These are phyloP conservation scores for Bipolaris sorokiniana DNA, from an alignment of 2,329 filamentous ascomycete genomes.

Conservation along the genomic window DNA sequence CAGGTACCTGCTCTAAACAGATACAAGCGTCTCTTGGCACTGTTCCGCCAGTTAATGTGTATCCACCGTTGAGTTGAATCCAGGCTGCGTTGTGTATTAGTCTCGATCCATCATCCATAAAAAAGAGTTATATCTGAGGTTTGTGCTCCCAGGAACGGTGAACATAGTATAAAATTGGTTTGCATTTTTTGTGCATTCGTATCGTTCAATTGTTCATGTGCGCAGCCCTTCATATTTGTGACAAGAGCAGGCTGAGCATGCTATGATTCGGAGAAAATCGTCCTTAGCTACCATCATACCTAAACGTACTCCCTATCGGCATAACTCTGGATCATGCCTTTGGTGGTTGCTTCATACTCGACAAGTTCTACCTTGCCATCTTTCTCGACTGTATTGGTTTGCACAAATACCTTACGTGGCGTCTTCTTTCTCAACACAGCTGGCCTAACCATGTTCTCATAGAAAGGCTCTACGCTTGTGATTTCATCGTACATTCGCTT, in stretches of 20 bases:
- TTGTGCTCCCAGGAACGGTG: not conserved
- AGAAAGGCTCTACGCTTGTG: slow-evolving; percentile 85
- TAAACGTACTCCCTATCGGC: slow-evolving; percentile 47
- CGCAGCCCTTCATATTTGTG: not conserved
- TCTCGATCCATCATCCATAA: not conserved
- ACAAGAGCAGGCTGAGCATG: too few relatives aligned
- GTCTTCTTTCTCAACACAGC: slow-evolving; percentile 78
- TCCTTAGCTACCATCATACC: not conserved
- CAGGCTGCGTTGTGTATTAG: not conserved
- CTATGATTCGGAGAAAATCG: not conserved
- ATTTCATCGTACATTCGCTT: slow-evolving; percentile 81
- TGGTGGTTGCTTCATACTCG: slow-evolving; percentile 82
- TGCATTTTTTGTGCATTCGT: not conserved
- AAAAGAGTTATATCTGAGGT: not conserved
- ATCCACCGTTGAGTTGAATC: not conserved
- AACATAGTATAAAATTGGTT: not conserved
- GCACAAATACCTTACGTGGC: slow-evolving; percentile 89
- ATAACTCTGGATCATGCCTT: slow-evolving; percentile 67
- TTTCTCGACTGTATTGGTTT: slow-evolving; percentile 80
- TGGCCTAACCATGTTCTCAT: slow-evolving; percentile 78
- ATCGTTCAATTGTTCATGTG: not conserved
- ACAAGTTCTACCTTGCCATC: slow-evolving; percentile 66
- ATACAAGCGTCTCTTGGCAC: slow-evolving; percentile 5
- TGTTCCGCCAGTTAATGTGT: not conserved
- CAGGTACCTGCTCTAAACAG: slow-evolving; percentile 1